A percentile compares a stretch with the other conserved stretches of the same genome.
Evolutionary conservation across 129 eudicot species (phyloP).

Genomic region (Centrapalus pauciflorus): DNA sequence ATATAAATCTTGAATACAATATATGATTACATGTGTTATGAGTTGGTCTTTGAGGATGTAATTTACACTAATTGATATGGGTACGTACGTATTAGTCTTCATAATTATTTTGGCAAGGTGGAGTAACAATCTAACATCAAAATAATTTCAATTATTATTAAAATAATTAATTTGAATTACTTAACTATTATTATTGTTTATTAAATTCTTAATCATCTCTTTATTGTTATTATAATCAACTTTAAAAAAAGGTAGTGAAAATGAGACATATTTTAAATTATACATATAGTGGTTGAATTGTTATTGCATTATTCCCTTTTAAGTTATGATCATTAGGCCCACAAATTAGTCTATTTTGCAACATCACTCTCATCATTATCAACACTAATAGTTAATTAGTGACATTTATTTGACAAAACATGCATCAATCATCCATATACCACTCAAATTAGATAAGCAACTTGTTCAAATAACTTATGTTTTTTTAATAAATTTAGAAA

Average conservation of each 20-base stretch:
- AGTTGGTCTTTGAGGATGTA: too few species aligned
- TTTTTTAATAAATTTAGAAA: too few species aligned
- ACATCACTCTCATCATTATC: conserved; percentile 14
- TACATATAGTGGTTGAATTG: not conserved
- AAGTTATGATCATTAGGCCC: conserved; percentile 1
- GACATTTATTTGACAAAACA: conserved; percentile 3
- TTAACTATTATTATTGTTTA: not conserved
- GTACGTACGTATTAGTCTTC: too few species aligned
- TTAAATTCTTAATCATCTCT: not conserved
- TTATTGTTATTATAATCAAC: not conserved
- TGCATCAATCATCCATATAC: not conserved
- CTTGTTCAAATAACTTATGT: too few species aligned
- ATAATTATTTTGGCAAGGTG: too few species aligned
- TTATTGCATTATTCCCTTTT: not conserved
- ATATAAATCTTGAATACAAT: too few species aligned
- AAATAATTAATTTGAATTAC: not conserved
- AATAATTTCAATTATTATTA: too few species aligned
- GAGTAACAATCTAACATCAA: not conserved
- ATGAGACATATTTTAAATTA: not conserved
- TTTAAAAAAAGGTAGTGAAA: not conserved
- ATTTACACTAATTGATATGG: too few species aligned
- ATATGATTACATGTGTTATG: too few species aligned
- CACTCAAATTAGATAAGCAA: too few species aligned
- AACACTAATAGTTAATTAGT: conserved; percentile 5
- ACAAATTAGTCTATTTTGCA: not conserved